Conservation (phyloP, 768 basidiomycete species). For the Collybia sordida region DNA sequence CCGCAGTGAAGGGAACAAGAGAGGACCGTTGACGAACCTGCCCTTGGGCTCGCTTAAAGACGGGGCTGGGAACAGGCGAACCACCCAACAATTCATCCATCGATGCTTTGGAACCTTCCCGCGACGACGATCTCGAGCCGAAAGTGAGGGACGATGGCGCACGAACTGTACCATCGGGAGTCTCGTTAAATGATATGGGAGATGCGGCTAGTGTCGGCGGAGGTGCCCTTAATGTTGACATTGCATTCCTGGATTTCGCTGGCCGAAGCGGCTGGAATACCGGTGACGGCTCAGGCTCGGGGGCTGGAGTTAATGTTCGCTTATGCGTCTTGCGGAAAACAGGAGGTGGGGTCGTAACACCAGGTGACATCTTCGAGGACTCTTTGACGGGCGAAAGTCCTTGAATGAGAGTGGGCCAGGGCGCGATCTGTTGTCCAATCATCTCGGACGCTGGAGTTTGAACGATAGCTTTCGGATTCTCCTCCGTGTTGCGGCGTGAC, state of each 20-base stretch:
- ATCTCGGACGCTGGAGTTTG: not conserved
- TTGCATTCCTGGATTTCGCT: constrained; percentile 30
- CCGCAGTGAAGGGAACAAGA: constrained; percentile 15
- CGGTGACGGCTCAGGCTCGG: constrained; percentile 54
- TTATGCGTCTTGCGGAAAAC: constrained; percentile 44
- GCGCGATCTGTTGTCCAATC: constrained; percentile 60
- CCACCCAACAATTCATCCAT: constrained; percentile 13
- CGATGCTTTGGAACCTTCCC: constrained; percentile 8
- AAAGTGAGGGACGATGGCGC: constrained; percentile 40
- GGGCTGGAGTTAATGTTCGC: constrained; percentile 56
- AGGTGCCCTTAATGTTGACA: constrained; percentile 13
- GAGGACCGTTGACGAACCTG: constrained; percentile 25
- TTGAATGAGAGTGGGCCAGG: constrained; percentile 51
- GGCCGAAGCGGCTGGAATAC: constrained; percentile 62
- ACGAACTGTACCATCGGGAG: constrained; percentile 20
- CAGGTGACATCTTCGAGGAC: constrained; percentile 11
- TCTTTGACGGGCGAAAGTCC: constrained; percentile 28
- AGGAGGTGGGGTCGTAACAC: constrained; percentile 8
- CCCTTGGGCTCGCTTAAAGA: constrained; percentile 33
- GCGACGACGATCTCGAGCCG: constrained; percentile 29
- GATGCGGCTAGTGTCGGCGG: constrained; percentile 13
- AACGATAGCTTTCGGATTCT: not conserved
- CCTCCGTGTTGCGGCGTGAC: constrained; percentile 16
- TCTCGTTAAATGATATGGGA: constrained; percentile 22
- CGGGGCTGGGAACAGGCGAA: constrained; percentile 23